Evolutionary conservation across 2,329 filamentous ascomycete species (phyloP), one percentile per base, ranked within the genome.

Genomic region (Bretziella fagacearum): DNA sequence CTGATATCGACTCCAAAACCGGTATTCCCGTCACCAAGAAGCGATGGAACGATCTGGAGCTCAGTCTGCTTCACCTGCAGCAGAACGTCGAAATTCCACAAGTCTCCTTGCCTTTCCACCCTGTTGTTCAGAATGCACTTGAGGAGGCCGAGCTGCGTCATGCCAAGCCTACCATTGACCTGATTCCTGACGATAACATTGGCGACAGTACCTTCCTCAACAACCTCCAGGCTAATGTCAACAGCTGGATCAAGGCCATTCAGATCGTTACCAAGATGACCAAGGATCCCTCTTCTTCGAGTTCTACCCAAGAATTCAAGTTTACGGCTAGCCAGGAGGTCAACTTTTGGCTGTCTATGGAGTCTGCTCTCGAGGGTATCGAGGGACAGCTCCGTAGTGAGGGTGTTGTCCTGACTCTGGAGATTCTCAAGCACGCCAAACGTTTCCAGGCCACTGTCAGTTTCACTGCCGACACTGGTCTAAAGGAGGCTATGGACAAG

Each of bases 271-370:
- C 91, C 32, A 93, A 93, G 64, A 82, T 94, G 68, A 84, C 85
- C 33, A 79, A 86, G 57, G 91, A 98, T 56, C 78, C 84, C 1
- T 67, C 69, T 3, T 67, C 69, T 3, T 74, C 68, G 59, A 79
- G 60, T 70, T 73, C 54, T 71, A 63, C 61, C 47, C 65, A 66
- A 52, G 65, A 68, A 48, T 66, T 68, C 50, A 67, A 64, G 55
- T 56, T 57, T 26, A 93, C 86, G 18, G 91, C 91, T 26, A 89
- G 84, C 48, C 91, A 96, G 61, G 91, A 99, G 62, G 94, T 98
- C 62, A 95, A 95, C 62, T 98, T 98, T 59, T 99, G 91, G 91
- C 63, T 98, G 44, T 93, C 86, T 2, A 94, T 98, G 83, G 93
- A 98, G 62, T 82, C 81, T 13, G 84, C 87, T 3, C 65, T 99